These are phyloP conservation scores for Coniferiporia weirii DNA, from an alignment of 1,284 basidiomycete species.

Conservation along the genomic window DNA sequence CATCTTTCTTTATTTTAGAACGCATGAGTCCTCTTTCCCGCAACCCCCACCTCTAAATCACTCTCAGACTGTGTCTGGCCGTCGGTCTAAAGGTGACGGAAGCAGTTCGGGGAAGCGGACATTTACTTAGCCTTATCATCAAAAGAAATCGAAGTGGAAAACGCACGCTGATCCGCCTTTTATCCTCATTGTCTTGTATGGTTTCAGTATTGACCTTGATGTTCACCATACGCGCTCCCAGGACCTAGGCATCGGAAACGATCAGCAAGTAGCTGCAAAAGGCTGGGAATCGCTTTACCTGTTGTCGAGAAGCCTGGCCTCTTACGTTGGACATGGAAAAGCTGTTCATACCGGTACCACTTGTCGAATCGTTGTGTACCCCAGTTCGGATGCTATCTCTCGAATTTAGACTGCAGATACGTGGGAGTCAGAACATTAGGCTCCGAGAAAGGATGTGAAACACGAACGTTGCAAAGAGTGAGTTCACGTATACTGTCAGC, in stretches of 20 bases:
- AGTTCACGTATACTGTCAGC: conserved; percentile 16
- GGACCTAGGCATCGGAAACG: neutral
- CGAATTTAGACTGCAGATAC: neutral
- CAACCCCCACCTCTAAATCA: neutral
- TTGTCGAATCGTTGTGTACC: neutral
- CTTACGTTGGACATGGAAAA: neutral
- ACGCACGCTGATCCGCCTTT: neutral
- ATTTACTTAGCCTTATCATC: neutral
- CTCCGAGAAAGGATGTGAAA: neutral
- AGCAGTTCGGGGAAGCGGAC: neutral
- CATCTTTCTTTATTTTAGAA: neutral
- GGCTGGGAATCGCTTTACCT: neutral
- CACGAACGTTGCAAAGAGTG: conserved; percentile 14
- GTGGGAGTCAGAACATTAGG: neutral
- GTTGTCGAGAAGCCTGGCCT: neutral
- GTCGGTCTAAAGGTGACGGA: neutral
- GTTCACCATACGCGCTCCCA: neutral
- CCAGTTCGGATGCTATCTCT: conserved; percentile 1
- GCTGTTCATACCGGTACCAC: neutral
- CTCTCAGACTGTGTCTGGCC: neutral
- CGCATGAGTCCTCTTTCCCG: neutral
- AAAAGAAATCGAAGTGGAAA: conserved; percentile 3
- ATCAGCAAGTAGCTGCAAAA: neutral
- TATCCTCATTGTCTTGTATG: neutral
- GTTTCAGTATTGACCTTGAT: neutral